Base-by-base conservation (phyloP, 768 basidiomycete genomes). In the Amanita brunnescens region DNA sequence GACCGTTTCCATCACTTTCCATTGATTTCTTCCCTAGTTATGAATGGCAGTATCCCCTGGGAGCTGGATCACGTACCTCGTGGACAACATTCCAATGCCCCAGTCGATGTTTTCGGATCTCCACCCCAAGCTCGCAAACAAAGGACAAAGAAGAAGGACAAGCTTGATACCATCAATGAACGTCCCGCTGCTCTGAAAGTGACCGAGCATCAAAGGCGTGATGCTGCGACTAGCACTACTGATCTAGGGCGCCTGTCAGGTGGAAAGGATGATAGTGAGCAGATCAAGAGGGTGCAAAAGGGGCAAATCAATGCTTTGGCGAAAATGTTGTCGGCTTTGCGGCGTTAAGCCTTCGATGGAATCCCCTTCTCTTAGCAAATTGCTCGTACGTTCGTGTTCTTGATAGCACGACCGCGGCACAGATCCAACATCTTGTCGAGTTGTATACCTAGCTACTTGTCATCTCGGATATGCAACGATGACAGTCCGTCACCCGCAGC, bases 291-390 rank as follows among this genome's bases (percentile, higher is more conserved):
- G 70, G 85, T 88, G 61, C 84, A 90, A 72, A 91, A 85, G 68
- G 87, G 85, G 43, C 91, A 93, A 73, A 92, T 92, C 70, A 83
- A 84, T 60, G 79, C 88, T 37, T 73, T 94, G 59, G 91, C 91
- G 52, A 93, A 93, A 82, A 90, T 94, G 88, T 71, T 93, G 53
- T 89, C 83, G 52, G 85, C 86, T 47, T 67, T 89, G 67, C 76
- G 85, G 61, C 83, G 83, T 61, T 87, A 64, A 75, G 45, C 50
- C 21, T 51, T 29, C 30, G 40, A 26, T 33, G 40, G 40, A 41
- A 23, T 9, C 37, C 20, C 16, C 32, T 23, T 47, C 26, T 44
- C 33, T 12, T 37, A n/a, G 21, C 42, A 44, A 29, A 34, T 20
- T 32, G 29, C 30, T 24, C 37, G 34, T 39, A 49, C 14, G 24